These are phyloP conservation scores for Ajuga reptans DNA, from an alignment of 305 asterid genomes.

Conservation along the genomic window DNA sequence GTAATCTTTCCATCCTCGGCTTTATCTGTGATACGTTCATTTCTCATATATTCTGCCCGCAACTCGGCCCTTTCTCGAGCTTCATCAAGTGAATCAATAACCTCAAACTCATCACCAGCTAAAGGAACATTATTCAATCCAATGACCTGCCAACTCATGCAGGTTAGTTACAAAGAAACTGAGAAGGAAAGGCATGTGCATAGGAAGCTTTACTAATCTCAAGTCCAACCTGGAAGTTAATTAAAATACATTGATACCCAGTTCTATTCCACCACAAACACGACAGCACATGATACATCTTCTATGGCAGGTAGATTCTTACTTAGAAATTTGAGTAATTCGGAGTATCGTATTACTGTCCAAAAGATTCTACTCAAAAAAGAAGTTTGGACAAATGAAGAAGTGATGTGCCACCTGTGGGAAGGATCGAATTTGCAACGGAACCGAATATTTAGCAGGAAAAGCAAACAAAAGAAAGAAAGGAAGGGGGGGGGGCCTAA, in stretches of 20 bases:
- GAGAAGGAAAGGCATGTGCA: not conserved
- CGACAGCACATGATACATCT: not conserved
- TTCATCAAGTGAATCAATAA: slow-evolving; percentile 69
- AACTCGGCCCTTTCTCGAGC: slow-evolving; percentile 79
- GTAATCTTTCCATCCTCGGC: slow-evolving; percentile 95
- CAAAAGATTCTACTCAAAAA: not conserved
- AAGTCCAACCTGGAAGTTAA: not conserved
- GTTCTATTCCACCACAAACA: not conserved
- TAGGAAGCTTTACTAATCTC: not conserved
- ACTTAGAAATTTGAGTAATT: not conserved
- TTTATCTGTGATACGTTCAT: slow-evolving; percentile 74
- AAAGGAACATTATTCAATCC: slow-evolving; percentile 88
- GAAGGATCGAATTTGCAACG: not conserved
- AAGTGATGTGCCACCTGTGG: not conserved
- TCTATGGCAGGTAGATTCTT: not conserved
- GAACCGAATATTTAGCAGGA: slow-evolving; percentile 1
- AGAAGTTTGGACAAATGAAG: not conserved
- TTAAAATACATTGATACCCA: not conserved
- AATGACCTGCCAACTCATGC: slow-evolving; percentile 52
- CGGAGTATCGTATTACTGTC: not conserved
- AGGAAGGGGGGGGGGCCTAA: not conserved
- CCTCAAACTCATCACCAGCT: slow-evolving; percentile 98
- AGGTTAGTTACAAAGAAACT: slow-evolving; percentile 13
- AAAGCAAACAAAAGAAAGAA: not conserved
- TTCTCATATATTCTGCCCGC: slow-evolving; percentile 58